Base-by-base conservation (phyloP, 371 early-diverging fungal genomes). In the Rhizopus delemar region DNA sequence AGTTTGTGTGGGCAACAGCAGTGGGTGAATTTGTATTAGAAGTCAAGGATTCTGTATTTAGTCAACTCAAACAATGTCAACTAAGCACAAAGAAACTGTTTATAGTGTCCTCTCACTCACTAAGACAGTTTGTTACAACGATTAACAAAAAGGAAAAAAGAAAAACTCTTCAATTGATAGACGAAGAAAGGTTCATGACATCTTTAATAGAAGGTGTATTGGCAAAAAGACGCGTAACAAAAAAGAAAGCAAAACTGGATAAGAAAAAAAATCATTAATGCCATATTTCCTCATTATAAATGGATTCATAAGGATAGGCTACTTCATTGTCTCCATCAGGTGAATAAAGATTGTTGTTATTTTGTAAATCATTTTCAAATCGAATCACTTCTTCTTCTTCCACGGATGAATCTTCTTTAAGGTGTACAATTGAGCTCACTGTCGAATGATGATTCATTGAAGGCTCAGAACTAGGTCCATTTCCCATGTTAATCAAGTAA, bases 321-420 rank as follows among this genome's bases (percentile, higher is more conserved):
- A 81, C 78, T 46, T 86, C 86, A 49, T 83, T 86, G 59, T 86
- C 86, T 3, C 86, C 86, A 59, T 82, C 86, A 8, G 86, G 84
- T 8, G 83, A 81, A 66, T 75, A 82, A 16, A 82, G 76, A 56
- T 78, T 59, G 9, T 58, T 56, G 8, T 63, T 43, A 28, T 31
- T 31, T 9, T 28, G 34, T 32, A 43, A 51, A 46, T 66, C 65
- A 28, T 50, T 62, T 53, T 63, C 73, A 13, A 69, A 55, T 9
- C 69, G 62, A 33, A 69, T 62, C 4, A 41, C 45, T 31, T 69
- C 66, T 1, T 62, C 41, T 46, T 49, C 63, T 3, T 38, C 39
- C 39, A 22, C 22, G 22, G 22, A 22, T 22, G 22, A 22, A 22
- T 22, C 22, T 22, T 22, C 22, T 22, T 22, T 22, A 22, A 22